Conservation (phyloP, 2,329 filamentous ascomycete genomes). For the Arthrobotrys conoides region DNA sequence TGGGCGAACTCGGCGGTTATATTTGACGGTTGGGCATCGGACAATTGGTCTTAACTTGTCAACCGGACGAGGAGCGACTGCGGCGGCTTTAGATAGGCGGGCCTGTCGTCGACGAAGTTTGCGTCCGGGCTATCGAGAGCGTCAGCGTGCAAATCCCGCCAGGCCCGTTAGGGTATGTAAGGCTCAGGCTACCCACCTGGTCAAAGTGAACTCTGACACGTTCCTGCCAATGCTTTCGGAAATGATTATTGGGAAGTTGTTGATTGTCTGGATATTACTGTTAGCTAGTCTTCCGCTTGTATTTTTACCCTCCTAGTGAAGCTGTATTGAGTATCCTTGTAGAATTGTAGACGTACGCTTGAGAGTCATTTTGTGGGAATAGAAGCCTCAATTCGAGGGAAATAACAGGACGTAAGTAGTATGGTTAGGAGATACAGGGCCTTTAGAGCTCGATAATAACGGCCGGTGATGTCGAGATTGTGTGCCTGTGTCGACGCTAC, state of each 20-base stretch:
- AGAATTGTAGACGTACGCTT: constrained; percentile 32
- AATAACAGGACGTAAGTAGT: constrained; percentile 21
- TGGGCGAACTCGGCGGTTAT: constrained; percentile 97
- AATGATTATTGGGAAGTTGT: constrained; percentile 71
- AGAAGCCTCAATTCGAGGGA: constrained; percentile 5
- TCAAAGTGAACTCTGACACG: constrained; percentile 99
- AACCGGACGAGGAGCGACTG: constrained; percentile 94
- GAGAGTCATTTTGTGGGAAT: constrained; percentile 43
- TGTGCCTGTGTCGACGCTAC: constrained; percentile 23
- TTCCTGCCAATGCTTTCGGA: constrained; percentile 99
- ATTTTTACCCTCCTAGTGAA: not conserved
- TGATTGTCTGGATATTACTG: constrained; percentile 46
- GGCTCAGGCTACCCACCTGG: constrained; percentile 74
- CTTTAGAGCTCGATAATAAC: constrained; percentile 4
- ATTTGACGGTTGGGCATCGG: constrained; percentile 97
- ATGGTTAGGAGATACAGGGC: constrained; percentile 1
- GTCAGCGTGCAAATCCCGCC: constrained; percentile 66
- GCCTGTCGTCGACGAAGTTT: constrained; percentile 93
- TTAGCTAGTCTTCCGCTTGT: constrained; percentile 21
- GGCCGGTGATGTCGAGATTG: constrained; percentile 1
- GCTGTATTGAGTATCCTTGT: not conserved
- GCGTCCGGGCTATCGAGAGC: constrained; percentile 82
- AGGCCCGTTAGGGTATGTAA: constrained; percentile 71
- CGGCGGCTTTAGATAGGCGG: constrained; percentile 93
- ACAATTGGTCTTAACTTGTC: constrained; percentile 97